Evolutionary conservation across 139 green algal genomes (phyloP), one percentile per base, ranked within the genome.

Genomic region (Haematococcus lacustris): DNA sequence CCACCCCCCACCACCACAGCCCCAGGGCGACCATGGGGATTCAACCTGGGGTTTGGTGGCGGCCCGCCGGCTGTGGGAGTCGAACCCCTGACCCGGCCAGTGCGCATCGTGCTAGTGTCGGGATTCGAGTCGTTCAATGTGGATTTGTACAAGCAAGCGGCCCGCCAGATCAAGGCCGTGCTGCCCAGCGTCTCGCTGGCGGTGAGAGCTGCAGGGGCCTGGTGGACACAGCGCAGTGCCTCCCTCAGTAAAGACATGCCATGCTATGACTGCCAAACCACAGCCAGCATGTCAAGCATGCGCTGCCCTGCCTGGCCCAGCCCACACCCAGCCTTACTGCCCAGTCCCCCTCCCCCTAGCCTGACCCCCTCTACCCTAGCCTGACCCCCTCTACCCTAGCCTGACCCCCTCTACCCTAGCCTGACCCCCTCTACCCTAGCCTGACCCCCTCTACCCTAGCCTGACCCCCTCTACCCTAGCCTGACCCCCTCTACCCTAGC

Each of bases 71-170:
- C n/a, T n/a, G n/a, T n/a, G n/a, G n/a, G n/a, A 53, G 43, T 9
- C 43, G 43, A 28, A 17, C 43, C 43, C 9, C 17, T 21, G 47
- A 38, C 39, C 51, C 63, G n/a, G n/a, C 60, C 67, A 26, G 82
- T 89, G 5, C 81, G 82, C 33, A 93, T 99, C 53, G 93, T 98
- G 40, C 80, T 99, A 33, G 80, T 99, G 30, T 91, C 86, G n/a
- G 95, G 95, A 3, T 98, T 99, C 69, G 95, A 99, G 81, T 89
- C 80, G 5, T 99, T 99, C 85, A 99, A 99, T 68, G 82, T 94
- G 33, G 81, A 85, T 0, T 83, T 98, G 38, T 98, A 98, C 84
- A 85, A 84, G 38, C 71, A 88, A 43, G 90, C 84, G 23, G 88
- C 88, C 1, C 43, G 71, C 40, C 13, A 76, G 61, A 47, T 86